These are phyloP conservation scores for Lepidium aucheri DNA, from an alignment of 345 rosid species.

Conservation along the genomic window DNA sequence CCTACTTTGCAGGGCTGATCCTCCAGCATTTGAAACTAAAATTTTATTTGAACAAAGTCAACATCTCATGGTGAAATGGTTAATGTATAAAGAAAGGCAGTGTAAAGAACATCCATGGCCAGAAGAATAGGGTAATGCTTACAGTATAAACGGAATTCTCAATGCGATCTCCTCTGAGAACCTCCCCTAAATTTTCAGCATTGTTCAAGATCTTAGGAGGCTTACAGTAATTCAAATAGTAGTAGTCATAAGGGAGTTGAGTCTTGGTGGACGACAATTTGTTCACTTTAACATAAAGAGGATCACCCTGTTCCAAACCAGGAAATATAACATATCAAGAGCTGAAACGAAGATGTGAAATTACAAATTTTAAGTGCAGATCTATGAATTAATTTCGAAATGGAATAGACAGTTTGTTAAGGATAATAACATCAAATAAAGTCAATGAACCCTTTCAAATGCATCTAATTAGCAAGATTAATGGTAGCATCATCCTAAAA, in stretches of 20 bases:
- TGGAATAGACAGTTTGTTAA: neutral
- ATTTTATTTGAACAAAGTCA: neutral
- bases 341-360: neutral
- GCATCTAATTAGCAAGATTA: neutral
- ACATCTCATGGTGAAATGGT: neutral
- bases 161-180: conserved; percentile 94
- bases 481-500: neutral
- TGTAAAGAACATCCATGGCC: neutral
- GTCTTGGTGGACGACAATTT: conserved; percentile 94
- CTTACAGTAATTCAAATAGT: conserved; percentile 72
- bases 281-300: conserved; percentile 82
- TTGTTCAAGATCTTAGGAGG: conserved; percentile 60
- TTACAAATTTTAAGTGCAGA: neutral
- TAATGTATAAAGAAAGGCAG: neutral
- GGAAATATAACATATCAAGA: conserved; percentile 2
- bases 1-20: conserved; percentile 77
- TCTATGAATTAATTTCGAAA: neutral
- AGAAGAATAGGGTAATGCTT: conserved; percentile 24
- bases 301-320: conserved; percentile 39
- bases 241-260: conserved; percentile 93
- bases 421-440: neutral
- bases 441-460: neutral
- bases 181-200: conserved; percentile 90
- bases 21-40: conserved; percentile 82
- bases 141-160: conserved; percentile 86